Percentiles rank a stretch among this genome's conserved stretches.
Conservation (phyloP, 1,284 basidiomycete species). For the Trichosporon sp. region DNA sequence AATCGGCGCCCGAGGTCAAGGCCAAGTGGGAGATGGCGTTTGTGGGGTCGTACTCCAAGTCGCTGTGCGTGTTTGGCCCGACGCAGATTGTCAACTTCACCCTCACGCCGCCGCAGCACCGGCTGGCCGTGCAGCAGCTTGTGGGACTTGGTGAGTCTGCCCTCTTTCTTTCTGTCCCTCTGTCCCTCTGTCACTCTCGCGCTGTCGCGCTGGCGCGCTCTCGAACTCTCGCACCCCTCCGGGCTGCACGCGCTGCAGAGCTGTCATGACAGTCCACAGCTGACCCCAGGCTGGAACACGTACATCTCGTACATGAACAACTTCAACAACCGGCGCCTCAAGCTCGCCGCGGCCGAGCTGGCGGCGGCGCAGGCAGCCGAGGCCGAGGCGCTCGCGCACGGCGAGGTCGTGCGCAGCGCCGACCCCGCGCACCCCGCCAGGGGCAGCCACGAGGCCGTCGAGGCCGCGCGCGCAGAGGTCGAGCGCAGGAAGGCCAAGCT, state of each 20-base stretch:
- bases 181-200: not conserved
- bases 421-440: conserved; percentile 7
- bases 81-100: conserved; percentile 77
- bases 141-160: conserved; percentile 62
- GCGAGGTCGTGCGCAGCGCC: not conserved
- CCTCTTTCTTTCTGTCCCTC: not conserved
- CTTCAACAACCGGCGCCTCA: conserved; percentile 34
- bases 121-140: conserved; percentile 69
- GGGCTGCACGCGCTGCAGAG: not conserved
- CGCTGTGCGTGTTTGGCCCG: conserved; percentile 64
- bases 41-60: conserved; percentile 37
- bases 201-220: not conserved
- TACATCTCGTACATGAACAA: conserved; percentile 42
- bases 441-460: conserved; percentile 19
- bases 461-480: conserved; percentile 20
- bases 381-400: conserved; percentile 24
- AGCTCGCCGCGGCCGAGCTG: conserved; percentile 20
- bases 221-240: not conserved
- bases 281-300: conserved; percentile 57
- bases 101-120: conserved; percentile 69
- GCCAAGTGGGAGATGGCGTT: conserved; percentile 41
- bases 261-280: not conserved
- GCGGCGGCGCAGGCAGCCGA: conserved; percentile 24
- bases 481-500: conserved; percentile 23
- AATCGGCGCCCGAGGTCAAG: conserved; percentile 32